Evolutionary conservation across 345 rosid species (phyloP).

Genomic region (Salix arbutifolia): DNA sequence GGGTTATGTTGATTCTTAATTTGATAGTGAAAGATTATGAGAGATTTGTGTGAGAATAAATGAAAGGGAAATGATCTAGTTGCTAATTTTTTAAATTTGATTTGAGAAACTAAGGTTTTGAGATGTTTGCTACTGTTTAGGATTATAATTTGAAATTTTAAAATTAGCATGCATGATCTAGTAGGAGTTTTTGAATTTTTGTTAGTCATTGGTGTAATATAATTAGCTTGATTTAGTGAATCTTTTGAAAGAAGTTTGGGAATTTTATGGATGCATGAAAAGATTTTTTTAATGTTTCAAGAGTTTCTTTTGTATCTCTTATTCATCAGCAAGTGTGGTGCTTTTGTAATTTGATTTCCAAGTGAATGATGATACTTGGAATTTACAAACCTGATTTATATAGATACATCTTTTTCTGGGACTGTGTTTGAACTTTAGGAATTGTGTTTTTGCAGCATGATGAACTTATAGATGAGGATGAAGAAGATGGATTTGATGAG

Average conservation of each 20-base stretch:
- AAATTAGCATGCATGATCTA: neutral
- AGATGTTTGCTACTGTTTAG: neutral
- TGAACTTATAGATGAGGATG: slow-evolving; percentile 47
- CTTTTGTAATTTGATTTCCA: neutral
- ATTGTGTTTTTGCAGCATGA: slow-evolving; percentile 32
- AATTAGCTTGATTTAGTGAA: neutral
- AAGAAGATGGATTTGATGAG: slow-evolving; percentile 57
- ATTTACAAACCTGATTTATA: neutral
- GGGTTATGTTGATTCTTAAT: too few relatives aligned
- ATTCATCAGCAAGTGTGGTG: neutral
- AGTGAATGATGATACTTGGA: neutral
- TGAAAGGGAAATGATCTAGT: neutral
- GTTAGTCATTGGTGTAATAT: neutral
- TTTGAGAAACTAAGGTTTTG: neutral
- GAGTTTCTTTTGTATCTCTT: neutral
- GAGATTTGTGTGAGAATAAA: neutral
- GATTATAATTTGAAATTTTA: neutral
- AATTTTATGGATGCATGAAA: neutral
- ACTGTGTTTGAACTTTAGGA: neutral
- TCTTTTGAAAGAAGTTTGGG: neutral
- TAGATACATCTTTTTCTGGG: neutral
- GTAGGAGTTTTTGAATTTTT: neutral
- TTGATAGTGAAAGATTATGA: neutral
- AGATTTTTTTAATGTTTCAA: neutral
- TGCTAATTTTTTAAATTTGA: neutral